Conservation (phyloP, 2,329 filamentous ascomycete species). For the Thelonectria blattea region DNA sequence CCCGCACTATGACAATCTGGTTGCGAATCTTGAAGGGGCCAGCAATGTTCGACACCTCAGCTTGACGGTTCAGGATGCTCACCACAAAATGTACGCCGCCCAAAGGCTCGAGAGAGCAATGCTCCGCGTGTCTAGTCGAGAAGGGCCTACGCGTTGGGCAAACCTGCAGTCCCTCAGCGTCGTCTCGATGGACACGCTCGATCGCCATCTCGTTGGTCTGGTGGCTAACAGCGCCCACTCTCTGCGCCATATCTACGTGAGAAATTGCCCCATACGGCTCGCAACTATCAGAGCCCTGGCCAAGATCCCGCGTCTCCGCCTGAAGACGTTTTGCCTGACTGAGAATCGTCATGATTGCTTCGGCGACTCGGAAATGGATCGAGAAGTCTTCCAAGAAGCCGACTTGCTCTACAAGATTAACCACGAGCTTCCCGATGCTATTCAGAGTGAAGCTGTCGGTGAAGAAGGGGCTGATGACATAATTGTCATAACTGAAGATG, state of each 20-base stretch:
- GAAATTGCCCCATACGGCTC: neutral
- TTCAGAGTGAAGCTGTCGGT: too few species aligned
- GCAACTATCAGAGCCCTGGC: neutral
- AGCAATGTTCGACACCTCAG: slow-evolving; percentile 1
- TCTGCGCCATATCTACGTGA: neutral
- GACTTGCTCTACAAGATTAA: neutral
- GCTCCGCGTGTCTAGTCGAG: neutral
- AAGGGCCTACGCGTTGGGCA: neutral
- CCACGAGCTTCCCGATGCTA: too few species aligned
- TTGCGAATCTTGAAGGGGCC: neutral
- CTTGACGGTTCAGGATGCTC: neutral
- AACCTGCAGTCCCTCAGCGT: neutral
- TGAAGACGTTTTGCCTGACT: neutral
- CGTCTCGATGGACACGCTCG: too few species aligned
- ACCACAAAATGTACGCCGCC: neutral
- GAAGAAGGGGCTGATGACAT: too few species aligned
- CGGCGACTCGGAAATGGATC: neutral
- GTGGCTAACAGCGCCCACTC: neutral
- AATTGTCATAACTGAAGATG: too few species aligned
- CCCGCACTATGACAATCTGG: neutral
- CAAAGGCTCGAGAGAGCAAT: neutral
- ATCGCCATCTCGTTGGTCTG: neutral
- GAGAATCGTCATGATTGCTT: too few species aligned
- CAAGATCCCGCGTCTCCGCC: neutral
- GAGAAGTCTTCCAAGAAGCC: neutral